Conservation (phyloP, 2,329 filamentous ascomycete genomes). For the Pseudogymnoascus sp. region DNA sequence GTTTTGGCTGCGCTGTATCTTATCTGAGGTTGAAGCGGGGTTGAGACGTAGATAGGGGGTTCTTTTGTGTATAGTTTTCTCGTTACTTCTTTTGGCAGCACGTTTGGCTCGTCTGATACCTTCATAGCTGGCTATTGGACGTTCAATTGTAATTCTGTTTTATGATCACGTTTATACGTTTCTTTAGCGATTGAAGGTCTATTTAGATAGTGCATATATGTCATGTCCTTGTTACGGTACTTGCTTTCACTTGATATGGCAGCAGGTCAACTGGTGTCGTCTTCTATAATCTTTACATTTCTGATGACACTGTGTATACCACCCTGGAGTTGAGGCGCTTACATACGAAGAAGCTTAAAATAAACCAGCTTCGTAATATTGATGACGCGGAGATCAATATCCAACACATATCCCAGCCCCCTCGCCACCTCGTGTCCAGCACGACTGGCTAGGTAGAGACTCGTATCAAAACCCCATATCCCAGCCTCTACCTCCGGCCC, state of each 20-base stretch:
- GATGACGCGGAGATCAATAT: not conserved
- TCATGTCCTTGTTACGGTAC: not conserved
- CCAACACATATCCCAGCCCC: not conserved
- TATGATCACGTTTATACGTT: not conserved
- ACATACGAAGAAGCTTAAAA: not conserved
- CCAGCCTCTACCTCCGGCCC: not conserved
- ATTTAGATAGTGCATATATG: not conserved
- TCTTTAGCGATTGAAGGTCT: not conserved
- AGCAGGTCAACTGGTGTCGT: not conserved
- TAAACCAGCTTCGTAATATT: not conserved
- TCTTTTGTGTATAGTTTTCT: not conserved
- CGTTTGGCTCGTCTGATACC: not conserved
- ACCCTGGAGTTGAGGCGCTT: not conserved
- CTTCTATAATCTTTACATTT: not conserved
- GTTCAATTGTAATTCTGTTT: not conserved
- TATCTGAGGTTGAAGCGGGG: not conserved
- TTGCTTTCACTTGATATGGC: not conserved
- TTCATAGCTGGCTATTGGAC: conserved; percentile 4
- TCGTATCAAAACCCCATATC: not conserved
- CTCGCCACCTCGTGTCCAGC: not conserved
- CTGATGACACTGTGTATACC: not conserved
- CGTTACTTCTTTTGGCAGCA: not conserved
- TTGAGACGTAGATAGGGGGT: not conserved
- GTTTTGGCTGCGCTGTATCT: not conserved
- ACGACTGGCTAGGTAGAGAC: not conserved